Evolutionary conservation across 495 filamentous ascomycete species (phyloP), one percentile per base, ranked within the genome.

Genomic region (Paragyromitra xinjiangensis): DNA sequence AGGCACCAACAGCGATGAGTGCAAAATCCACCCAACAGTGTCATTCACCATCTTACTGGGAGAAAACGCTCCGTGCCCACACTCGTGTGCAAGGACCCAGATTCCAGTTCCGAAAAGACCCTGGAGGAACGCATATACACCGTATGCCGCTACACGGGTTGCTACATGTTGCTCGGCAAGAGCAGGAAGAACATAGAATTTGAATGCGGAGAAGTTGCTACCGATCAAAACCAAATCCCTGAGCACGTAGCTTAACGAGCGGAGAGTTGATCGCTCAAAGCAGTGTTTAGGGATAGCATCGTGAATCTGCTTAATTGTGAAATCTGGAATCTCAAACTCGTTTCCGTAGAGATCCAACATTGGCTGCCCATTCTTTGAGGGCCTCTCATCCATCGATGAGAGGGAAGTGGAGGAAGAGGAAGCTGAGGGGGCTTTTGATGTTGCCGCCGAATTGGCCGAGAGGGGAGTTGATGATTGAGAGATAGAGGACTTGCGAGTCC

Each of bases 61-160:
- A 26, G 93, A 95, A 87, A 97, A 95, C 62, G 93, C 90, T 85
- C 92, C 90, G 84, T 97, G 93, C 74, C 93, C 93, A 83, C 92
- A 95, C 85, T 96, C 93, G 84, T 95, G 93, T 22, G 92, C 92
- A 58, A 96, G 85, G 59, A 95, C 91, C 93, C 93, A 96, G 29
- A 93, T 80, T 61, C 93, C 93, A 39, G 93, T 95, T 65, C 88
- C 91, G 82, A 92, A 91, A 42, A 93, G 87, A 56, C 93, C 92
- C 82, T 95, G 92, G 34, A 91, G 69, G 83, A 94, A 86, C 48
- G 90, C 89, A 82, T 96, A 95, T 24, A 86, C 75, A 14, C 85
- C 87, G 91, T 91, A 95, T n/a, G 90, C 84, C 62, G 81, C 81
- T 73, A 85, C 82, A 71, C 91, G 86, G 68, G 89, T 83, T 26